phyloP scores from a whole-genome alignment of 1,284 basidiomycete genomes.

The Boletus calvinii region DNA sequence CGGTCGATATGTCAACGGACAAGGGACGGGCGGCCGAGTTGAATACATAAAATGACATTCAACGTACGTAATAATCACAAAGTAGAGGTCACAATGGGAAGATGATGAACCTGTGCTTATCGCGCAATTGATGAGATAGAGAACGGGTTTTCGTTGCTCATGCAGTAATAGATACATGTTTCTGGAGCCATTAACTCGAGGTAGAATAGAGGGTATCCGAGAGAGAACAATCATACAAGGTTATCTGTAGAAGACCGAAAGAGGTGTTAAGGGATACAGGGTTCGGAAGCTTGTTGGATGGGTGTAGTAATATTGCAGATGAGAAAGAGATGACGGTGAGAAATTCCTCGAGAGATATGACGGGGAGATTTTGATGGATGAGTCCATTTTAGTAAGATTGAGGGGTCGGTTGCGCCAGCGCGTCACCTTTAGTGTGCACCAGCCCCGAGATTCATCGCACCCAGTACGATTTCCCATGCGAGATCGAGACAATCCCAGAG shows the following conservation, averaged over 20 bases:
- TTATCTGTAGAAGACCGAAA: conserved; percentile 15
- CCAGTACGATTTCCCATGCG: conserved; percentile 69
- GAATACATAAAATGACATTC: not conserved
- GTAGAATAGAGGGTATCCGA: conserved; percentile 33
- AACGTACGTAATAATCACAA: conserved; percentile 1
- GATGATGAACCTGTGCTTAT: not conserved
- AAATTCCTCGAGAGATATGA: conserved; percentile 20
- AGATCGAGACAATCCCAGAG: conserved; percentile 70
- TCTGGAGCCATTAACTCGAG: conserved; percentile 27
- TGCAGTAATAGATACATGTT: conserved; percentile 32
- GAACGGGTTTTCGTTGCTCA: conserved; percentile 8
- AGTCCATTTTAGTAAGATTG: conserved; percentile 23
- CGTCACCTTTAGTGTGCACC: conserved; percentile 30
- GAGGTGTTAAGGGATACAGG: conserved; percentile 29
- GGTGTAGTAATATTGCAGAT: conserved; percentile 22
- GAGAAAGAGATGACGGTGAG: conserved; percentile 27
- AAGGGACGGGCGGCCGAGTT: not conserved
- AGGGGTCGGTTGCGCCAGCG: conserved; percentile 20
- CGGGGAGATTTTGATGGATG: conserved; percentile 12
- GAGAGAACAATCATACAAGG: conserved; percentile 21
- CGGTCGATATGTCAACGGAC: conserved; percentile 9
- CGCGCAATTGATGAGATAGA: not conserved
- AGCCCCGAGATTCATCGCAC: conserved; percentile 61
- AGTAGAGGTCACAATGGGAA: not conserved
- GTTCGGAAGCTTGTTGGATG: conserved; percentile 24